Conservation (phyloP, 176 grass and related monocot genomes). For the Eremochloa ophiuroides region DNA sequence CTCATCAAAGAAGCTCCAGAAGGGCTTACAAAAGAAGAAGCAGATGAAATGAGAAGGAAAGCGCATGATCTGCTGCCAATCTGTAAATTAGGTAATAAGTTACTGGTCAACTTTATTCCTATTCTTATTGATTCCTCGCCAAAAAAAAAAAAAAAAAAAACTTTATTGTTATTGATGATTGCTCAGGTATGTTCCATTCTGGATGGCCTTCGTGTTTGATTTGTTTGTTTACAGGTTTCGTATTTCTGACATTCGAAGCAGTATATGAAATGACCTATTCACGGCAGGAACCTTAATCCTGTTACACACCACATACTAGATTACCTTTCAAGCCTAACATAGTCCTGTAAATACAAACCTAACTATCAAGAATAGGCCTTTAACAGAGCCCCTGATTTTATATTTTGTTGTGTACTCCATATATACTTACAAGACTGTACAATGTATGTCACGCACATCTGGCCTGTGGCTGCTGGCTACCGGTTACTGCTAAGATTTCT, state of each 20-base stretch:
- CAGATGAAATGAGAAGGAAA: constrained; percentile 74
- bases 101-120: constrained; percentile 13
- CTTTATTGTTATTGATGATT: neutral
- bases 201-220: neutral
- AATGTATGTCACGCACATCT: neutral
- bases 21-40: constrained; percentile 85
- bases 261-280: neutral
- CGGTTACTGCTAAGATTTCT: neutral
- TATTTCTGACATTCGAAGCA: neutral
- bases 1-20: constrained; percentile 85
- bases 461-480: neutral
- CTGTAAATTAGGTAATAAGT: constrained; percentile 85
- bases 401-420: neutral
- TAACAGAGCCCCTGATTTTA: neutral
- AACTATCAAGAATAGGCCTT: neutral
- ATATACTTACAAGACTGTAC: neutral
- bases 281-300: neutral
- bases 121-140: neutral
- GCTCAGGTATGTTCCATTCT: neutral
- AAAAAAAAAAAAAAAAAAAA: neutral
- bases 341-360: neutral
- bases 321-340: neutral
- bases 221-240: neutral
- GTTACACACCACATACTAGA: neutral
- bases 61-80: constrained; percentile 68